Conservation (phyloP, 2,329 filamentous ascomycete species). For the Coccinonectria pachysandricola region DNA sequence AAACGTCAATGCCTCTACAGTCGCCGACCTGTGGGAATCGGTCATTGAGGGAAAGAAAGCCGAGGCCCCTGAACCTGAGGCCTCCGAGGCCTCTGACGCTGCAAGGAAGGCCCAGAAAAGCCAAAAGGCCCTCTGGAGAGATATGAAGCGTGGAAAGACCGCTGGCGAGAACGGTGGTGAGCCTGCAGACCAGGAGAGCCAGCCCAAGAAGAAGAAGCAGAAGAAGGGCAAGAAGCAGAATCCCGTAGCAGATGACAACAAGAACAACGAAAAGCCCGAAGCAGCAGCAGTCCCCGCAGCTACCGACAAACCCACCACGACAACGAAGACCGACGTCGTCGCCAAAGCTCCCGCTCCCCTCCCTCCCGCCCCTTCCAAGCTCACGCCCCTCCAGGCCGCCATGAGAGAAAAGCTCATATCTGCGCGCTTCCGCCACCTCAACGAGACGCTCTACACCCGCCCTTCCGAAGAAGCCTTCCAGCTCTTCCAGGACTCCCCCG, state of each 20-base stretch:
- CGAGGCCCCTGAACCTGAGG: slow-evolving; percentile 19
- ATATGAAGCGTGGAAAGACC: slow-evolving; percentile 13
- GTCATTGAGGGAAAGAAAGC: slow-evolving; percentile 60
- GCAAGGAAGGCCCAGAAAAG: slow-evolving; percentile 22
- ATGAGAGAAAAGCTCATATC: slow-evolving; percentile 95
- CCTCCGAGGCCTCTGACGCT: too few relatives aligned
- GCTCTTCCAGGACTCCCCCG: slow-evolving; percentile 74
- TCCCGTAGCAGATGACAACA: slow-evolving; percentile 9
- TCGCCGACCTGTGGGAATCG: slow-evolving; percentile 68
- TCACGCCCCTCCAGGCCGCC: slow-evolving; percentile 84
- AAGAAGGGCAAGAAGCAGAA: slow-evolving; percentile 29
- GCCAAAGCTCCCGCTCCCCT: slow-evolving; percentile 22
- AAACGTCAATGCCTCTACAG: slow-evolving; percentile 56
- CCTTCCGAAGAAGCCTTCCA: slow-evolving; percentile 74
- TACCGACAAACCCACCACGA: slow-evolving; percentile 7
- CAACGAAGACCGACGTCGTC: slow-evolving; percentile 13
- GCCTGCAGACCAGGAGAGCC: slow-evolving; percentile 7
- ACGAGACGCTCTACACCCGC: slow-evolving; percentile 90
- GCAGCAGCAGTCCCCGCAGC: too few relatives aligned
- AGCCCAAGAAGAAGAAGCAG: slow-evolving; percentile 22
- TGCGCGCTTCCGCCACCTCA: slow-evolving; percentile 92
- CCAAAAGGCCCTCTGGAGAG: slow-evolving; percentile 22
- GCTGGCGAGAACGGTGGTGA: slow-evolving; percentile 12
- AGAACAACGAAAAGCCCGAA: slow-evolving; percentile 10
- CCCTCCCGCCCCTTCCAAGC: slow-evolving; percentile 41